A percentile compares a stretch with the other conserved stretches of the same genome.
Conservation (phyloP, 495 filamentous ascomycete genomes). For the Parathielavia appendiculata region DNA sequence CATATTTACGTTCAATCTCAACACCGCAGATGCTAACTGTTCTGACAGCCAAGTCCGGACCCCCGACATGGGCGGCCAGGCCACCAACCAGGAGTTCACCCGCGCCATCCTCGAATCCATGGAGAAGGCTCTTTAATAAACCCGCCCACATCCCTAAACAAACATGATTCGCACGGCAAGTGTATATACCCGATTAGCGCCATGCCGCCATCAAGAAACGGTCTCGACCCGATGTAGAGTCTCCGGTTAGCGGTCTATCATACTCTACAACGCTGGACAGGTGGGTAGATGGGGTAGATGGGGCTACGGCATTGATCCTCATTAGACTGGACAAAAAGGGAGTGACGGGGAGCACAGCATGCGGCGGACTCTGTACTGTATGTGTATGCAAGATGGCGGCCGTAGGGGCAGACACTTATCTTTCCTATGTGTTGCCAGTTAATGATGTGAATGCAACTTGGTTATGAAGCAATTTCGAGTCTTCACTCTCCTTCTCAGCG, state of each 20-base stretch:
- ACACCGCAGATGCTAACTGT: conserved; percentile 29
- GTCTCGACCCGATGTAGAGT: conserved; percentile 3
- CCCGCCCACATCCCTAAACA: background rate
- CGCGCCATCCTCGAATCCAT: conserved; percentile 87
- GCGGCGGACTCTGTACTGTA: conserved; percentile 6
- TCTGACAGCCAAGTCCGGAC: conserved; percentile 68
- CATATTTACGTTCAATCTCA: background rate
- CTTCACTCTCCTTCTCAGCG: background rate
- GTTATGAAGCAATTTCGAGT: background rate
- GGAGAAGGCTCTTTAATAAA: conserved; percentile 51
- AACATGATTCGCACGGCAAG: conserved; percentile 5
- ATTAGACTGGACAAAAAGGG: conserved; percentile 11
- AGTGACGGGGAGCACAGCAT: background rate
- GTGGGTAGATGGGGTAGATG: conserved; percentile 2
- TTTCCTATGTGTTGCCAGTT: conserved; percentile 9
- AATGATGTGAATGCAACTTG: conserved; percentile 15
- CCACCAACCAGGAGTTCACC: conserved; percentile 91
- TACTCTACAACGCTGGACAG: background rate
- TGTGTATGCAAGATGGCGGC: conserved; percentile 6
- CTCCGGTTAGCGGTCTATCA: background rate
- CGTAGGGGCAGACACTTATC: conserved; percentile 4
- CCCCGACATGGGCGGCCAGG: conserved; percentile 87
- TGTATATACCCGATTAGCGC: conserved; percentile 6
- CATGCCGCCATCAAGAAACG: background rate
- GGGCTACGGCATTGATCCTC: background rate